A percentile compares a stretch with the other conserved stretches of the same genome.
Conservation (phyloP, 2,329 filamentous ascomycete genomes). For the Exophiala spinifera region DNA sequence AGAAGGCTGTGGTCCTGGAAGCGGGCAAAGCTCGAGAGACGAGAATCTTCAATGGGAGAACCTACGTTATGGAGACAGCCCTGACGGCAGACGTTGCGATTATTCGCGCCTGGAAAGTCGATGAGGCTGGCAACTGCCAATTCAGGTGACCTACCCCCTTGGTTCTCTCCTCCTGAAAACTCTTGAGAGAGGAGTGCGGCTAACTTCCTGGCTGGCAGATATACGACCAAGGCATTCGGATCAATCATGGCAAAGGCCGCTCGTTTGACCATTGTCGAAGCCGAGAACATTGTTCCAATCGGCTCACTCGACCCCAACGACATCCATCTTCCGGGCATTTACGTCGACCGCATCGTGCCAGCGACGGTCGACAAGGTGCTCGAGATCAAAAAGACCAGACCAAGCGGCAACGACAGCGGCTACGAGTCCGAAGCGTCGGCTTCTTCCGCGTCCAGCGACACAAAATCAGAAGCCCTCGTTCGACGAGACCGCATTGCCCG, state of each 20-base stretch:
- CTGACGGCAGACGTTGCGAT: constrained; percentile 75
- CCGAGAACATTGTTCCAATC: constrained; percentile 74
- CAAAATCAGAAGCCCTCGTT: constrained; percentile 45
- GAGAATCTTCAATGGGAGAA: constrained; percentile 68
- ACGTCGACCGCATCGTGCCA: constrained; percentile 75
- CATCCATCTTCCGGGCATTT: constrained; percentile 78
- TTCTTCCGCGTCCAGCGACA: background rate
- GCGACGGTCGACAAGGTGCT: constrained; percentile 69
- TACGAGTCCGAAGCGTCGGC: constrained; percentile 30
- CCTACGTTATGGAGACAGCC: constrained; percentile 74
- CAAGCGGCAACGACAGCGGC: constrained; percentile 37
- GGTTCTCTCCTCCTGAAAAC: too few relatives aligned
- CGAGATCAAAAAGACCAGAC: constrained; percentile 63
- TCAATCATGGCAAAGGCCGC: constrained; percentile 80
- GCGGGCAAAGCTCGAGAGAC: constrained; percentile 66
- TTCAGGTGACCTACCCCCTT: constrained; percentile 59
- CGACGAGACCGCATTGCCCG: constrained; percentile 70
- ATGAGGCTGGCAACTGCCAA: constrained; percentile 73
- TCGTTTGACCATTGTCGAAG: constrained; percentile 74
- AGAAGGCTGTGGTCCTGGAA: constrained; percentile 65
- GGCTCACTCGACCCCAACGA: constrained; percentile 71
- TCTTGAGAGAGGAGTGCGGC: background rate
- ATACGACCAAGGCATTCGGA: constrained; percentile 70
- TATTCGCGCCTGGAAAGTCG: constrained; percentile 71
- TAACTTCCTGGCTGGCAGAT: constrained; percentile 32